These are phyloP conservation scores for Leccinum olivaceopallidum DNA, from an alignment of 768 basidiomycete genomes.

Conservation along the genomic window DNA sequence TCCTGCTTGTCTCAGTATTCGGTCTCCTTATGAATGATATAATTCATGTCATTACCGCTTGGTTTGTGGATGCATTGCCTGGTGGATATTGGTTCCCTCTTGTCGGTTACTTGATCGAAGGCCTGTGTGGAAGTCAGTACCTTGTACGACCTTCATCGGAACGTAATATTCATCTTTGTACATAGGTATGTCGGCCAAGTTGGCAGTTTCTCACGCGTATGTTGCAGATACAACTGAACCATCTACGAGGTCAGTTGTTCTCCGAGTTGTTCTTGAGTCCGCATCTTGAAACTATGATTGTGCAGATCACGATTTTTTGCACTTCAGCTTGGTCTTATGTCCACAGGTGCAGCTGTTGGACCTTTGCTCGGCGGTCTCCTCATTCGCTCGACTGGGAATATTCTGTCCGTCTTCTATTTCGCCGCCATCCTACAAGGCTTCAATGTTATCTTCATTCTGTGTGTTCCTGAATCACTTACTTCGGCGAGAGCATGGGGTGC, in stretches of 20 bases:
- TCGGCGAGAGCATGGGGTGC: constrained; percentile 40
- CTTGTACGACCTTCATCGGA: neutral
- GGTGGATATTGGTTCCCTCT: constrained; percentile 83
- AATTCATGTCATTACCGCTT: constrained; percentile 65
- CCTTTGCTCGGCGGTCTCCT: constrained; percentile 71
- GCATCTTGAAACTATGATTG: constrained; percentile 5
- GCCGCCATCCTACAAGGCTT: constrained; percentile 50
- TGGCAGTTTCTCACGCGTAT: constrained; percentile 63
- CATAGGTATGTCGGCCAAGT: constrained; percentile 50
- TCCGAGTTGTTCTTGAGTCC: neutral
- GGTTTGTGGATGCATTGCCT: constrained; percentile 59
- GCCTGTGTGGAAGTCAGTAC: constrained; percentile 65
- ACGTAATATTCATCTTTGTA: constrained; percentile 2
- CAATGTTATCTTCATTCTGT: constrained; percentile 50
- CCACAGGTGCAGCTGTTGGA: constrained; percentile 75
- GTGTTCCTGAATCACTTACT: constrained; percentile 80
- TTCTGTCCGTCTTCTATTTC: constrained; percentile 73
- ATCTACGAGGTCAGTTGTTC: constrained; percentile 45
- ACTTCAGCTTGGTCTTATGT: constrained; percentile 62
- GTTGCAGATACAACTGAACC: constrained; percentile 65
- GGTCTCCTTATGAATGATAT: constrained; percentile 65
- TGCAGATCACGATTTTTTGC: constrained; percentile 67
- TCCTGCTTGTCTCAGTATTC: constrained; percentile 60
- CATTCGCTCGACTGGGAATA: constrained; percentile 53
- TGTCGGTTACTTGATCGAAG: constrained; percentile 64